Conservation (phyloP, 2,329 filamentous ascomycete genomes). For the Rhinocladiella similis region DNA sequence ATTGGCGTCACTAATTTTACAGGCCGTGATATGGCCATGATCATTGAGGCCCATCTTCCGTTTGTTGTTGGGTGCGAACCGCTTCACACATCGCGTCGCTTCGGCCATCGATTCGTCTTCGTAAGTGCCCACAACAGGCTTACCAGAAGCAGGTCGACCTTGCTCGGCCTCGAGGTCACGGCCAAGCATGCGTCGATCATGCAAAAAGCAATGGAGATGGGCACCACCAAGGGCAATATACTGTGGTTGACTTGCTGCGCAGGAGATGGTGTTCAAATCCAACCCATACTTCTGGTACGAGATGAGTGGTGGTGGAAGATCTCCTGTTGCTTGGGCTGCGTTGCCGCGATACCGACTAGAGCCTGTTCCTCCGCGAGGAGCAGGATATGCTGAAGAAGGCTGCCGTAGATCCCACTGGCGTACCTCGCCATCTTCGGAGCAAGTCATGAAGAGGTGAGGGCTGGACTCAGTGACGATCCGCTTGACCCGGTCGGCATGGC, state of each 20-base stretch:
- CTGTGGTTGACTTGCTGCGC: constrained; percentile 65
- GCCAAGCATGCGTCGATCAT: constrained; percentile 68
- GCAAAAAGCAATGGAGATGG: constrained; percentile 67
- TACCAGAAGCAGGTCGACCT: constrained; percentile 45
- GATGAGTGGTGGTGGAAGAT: constrained; percentile 63
- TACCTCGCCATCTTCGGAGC: constrained; percentile 69
- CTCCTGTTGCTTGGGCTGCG: constrained; percentile 46
- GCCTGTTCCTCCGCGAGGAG: constrained; percentile 47
- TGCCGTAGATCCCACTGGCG: constrained; percentile 68
- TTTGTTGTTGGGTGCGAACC: constrained; percentile 65
- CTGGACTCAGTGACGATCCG: constrained; percentile 69
- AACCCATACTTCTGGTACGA: constrained; percentile 64
- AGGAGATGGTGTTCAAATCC: constrained; percentile 69
- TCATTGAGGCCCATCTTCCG: constrained; percentile 53
- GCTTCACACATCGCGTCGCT: constrained; percentile 65
- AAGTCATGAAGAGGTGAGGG: constrained; percentile 67
- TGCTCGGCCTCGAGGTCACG: constrained; percentile 57
- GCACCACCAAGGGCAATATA: constrained; percentile 70
- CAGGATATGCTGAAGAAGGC: constrained; percentile 64
- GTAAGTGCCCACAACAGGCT: constrained; percentile 43
- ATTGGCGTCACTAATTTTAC: constrained; percentile 68
- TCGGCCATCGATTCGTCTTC: constrained; percentile 58
- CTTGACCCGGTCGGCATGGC: constrained; percentile 66
- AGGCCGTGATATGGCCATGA: constrained; percentile 67
- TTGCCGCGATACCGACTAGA: constrained; percentile 34